Evolutionary conservation across 1,139 yeast species (phyloP), one percentile per base, ranked within the genome.

Genomic region (Pichia sp.): DNA sequence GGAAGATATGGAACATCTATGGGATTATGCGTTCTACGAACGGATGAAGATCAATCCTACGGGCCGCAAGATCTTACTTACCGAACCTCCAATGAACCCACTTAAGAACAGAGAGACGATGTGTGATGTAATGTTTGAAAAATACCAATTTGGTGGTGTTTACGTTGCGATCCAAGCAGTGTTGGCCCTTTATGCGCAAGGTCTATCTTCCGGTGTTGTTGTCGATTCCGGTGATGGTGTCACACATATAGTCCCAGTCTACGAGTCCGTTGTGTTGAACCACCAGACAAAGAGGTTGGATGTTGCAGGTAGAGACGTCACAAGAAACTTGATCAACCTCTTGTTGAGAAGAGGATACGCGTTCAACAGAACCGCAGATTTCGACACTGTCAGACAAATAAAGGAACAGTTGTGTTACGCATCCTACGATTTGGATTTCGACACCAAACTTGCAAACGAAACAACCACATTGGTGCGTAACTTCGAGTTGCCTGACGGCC

Each of bases 1-100:
- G 99, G 96, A 92, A 67, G 99, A 93, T 70, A 93, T 95, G 98
- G 96, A 90, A 65, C 95, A 92, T 66, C 79, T 93, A 60, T 93
- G 99, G 99, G 97, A 93, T 73, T 93, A 93, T 72, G 95, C 98
- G 30, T 93, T 93, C 71, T 87, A 87, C 73, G 96, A 93, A 63
- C 82, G 88, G 66, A 85, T 93, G 90, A 81, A 90, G 68, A 75
- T 87, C 49, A 83, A 84, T 65, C 77, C 83, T 30, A 84, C 95
- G 20, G 96, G 93, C 40, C 81, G 83, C 64, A 92, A 92, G 72
- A 82, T 93, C 49, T 77, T 93, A 63, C 77, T 93, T 60, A 93
- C 99, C 2, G 99, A 93, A 73, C 98, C 99, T 17, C 99, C 99
- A 61, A 87, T 93, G 95, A 93, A 93, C 70, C 99, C 99, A 31